Conservation (phyloP, 192 early-diverging fungal genomes). For the Rhizophagus clarus region DNA sequence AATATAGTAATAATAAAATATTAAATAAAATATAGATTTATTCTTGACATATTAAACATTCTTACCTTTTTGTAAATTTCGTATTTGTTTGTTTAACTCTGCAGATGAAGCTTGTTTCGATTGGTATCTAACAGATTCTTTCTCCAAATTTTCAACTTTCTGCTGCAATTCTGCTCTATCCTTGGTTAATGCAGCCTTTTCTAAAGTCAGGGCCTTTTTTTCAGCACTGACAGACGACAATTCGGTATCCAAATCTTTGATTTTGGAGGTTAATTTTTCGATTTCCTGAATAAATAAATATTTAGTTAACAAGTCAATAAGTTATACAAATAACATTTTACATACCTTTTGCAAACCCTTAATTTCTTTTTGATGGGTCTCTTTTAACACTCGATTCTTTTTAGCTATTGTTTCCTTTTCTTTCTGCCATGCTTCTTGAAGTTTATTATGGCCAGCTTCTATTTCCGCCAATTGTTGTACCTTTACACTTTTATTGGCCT, state of each 20-base stretch:
- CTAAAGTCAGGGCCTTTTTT: constrained; percentile 17
- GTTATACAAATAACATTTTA: not conserved
- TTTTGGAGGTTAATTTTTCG: constrained; percentile 21
- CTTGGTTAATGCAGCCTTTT: constrained; percentile 20
- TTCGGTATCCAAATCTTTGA: constrained; percentile 17
- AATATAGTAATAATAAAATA: not conserved
- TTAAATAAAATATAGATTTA: not conserved
- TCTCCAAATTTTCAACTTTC: constrained; percentile 29
- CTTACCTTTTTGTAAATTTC: constrained; percentile 24
- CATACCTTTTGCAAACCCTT: constrained; percentile 8
- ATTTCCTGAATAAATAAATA: constrained; percentile 26
- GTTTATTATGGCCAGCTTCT: not conserved
- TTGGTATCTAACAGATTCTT: constrained; percentile 11
- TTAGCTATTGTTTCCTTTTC: constrained; percentile 1
- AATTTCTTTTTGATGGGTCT: constrained; percentile 22
- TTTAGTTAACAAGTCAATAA: not conserved
- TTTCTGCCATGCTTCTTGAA: not conserved
- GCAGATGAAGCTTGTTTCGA: not conserved
- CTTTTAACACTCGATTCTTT: constrained; percentile 14
- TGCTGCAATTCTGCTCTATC: constrained; percentile 20
- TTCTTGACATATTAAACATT: not conserved
- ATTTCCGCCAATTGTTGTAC: not conserved
- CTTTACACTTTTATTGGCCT: constrained; percentile 4
- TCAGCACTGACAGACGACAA: not conserved
- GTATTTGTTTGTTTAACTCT: constrained; percentile 20